These are phyloP conservation scores for Pyrrhoderma noxium DNA, from an alignment of 1,284 basidiomycete species.

Conservation along the genomic window DNA sequence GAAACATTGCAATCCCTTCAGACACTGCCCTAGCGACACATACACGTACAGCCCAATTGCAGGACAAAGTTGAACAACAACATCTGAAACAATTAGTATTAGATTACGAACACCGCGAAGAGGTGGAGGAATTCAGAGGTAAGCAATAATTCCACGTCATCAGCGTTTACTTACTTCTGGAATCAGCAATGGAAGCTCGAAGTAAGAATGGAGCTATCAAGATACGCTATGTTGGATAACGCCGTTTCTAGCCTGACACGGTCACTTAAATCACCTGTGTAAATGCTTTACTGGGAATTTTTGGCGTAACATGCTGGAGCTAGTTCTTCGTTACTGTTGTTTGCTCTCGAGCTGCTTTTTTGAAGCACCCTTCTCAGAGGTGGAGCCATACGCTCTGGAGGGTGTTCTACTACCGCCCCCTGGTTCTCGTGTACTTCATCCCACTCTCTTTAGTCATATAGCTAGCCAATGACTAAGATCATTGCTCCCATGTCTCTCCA, in stretches of 20 bases:
- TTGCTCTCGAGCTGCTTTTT: no score
- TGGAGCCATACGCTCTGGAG: no score
- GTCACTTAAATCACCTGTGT: no score
- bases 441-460: no score
- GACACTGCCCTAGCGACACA: conserved; percentile 84
- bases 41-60: conserved; percentile 81
- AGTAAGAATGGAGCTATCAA: conserved; percentile 59
- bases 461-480: no score
- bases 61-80: conserved; percentile 92
- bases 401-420: no score
- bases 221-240: conserved; percentile 61
- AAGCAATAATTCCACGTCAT: conserved; percentile 4
- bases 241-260: background rate
- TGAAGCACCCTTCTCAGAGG: no score
- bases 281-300: no score
- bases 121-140: conserved; percentile 74
- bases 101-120: conserved; percentile 80
- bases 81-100: conserved; percentile 90
- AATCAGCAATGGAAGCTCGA: conserved; percentile 57
- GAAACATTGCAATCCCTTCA: conserved; percentile 80
- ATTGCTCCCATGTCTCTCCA: no score
- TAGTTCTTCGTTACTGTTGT: no score
- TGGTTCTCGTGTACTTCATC: no score
- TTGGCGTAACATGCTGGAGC: no score
- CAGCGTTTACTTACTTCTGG: conserved; percentile 7